phyloP scores from a whole-genome alignment of 495 filamentous ascomycete species.

The Penicillium antarcticum region DNA sequence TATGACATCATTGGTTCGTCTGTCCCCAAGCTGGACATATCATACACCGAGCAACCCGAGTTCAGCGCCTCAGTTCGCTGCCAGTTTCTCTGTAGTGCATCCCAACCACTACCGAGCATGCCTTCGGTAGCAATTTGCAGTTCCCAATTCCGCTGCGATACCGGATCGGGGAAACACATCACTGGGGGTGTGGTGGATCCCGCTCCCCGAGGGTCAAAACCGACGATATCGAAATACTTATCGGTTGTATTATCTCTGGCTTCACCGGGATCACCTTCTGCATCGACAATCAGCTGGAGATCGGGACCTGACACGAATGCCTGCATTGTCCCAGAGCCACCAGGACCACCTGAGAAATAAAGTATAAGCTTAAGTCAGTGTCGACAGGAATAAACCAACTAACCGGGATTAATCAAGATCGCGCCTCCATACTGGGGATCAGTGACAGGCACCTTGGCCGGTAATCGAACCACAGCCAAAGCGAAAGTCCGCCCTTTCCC shows the following conservation, averaged over 20 bases:
- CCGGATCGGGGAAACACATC: constrained; percentile 45
- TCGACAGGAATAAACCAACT: neutral
- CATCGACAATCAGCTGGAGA: constrained; percentile 43
- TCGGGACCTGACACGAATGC: constrained; percentile 30
- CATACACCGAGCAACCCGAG: constrained; percentile 30
- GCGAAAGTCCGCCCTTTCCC: constrained; percentile 37
- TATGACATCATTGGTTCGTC: constrained; percentile 42
- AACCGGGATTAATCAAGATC: constrained; percentile 47
- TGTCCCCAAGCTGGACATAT: constrained; percentile 18
- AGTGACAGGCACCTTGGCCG: constrained; percentile 42
- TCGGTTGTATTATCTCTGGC: constrained; percentile 2
- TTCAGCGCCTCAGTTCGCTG: constrained; percentile 45
- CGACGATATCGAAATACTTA: constrained; percentile 53
- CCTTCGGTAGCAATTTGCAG: constrained; percentile 39
- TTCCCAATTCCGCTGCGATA: constrained; percentile 38
- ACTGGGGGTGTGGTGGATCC: constrained; percentile 46
- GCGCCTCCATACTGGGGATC: constrained; percentile 46
- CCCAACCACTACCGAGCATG: constrained; percentile 33
- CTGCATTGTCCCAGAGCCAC: constrained; percentile 45
- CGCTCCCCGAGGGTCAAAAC: constrained; percentile 55
- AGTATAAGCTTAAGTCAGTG: neutral
- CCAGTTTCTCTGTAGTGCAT: constrained; percentile 43
- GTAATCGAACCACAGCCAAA: constrained; percentile 49
- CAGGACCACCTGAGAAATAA: constrained; percentile 41
- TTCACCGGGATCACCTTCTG: constrained; percentile 22